These are phyloP conservation scores for Talaromyces sp. DNA, from an alignment of 2,329 filamentous ascomycete genomes.

Conservation along the genomic window DNA sequence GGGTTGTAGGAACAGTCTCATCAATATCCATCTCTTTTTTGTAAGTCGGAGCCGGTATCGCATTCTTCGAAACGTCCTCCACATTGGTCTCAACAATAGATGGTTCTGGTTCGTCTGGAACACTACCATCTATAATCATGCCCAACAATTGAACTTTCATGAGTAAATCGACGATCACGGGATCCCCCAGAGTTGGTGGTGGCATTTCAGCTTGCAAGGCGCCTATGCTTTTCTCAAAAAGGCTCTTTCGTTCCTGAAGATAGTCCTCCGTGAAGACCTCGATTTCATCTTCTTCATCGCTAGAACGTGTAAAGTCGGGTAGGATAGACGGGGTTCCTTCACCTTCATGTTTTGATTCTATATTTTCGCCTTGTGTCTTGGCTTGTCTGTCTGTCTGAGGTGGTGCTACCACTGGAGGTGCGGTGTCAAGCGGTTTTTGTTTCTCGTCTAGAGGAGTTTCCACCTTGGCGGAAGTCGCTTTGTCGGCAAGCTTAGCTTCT, in stretches of 20 bases:
- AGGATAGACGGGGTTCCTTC: slow-evolving; percentile 18
- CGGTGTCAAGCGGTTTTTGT: not conserved
- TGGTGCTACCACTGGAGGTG: not conserved
- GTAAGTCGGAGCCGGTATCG: slow-evolving; percentile 12
- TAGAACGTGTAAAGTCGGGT: slow-evolving; percentile 31
- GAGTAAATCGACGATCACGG: slow-evolving; percentile 36
- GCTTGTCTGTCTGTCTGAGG: slow-evolving; percentile 20
- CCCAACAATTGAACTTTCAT: slow-evolving; percentile 43
- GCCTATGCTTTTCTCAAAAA: slow-evolving; percentile 43
- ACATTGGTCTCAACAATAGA: slow-evolving; percentile 20
- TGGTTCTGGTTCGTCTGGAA: slow-evolving; percentile 25
- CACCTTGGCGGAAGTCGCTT: not conserved
- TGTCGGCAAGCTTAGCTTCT: not conserved
- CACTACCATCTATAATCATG: slow-evolving; percentile 35
- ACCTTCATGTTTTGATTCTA: not conserved
- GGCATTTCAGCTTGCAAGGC: slow-evolving; percentile 40
- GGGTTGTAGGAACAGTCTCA: slow-evolving; percentile 10
- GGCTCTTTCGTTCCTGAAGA: slow-evolving; percentile 40
- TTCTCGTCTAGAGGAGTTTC: not conserved
- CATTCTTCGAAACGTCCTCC: slow-evolving; percentile 13
- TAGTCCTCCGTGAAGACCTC: slow-evolving; percentile 46
- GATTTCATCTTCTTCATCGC: slow-evolving; percentile 45
- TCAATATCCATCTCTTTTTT: slow-evolving; percentile 22
- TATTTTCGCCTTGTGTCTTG: slow-evolving; percentile 1
- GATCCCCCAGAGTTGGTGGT: slow-evolving; percentile 38